phyloP scores from a whole-genome alignment of 352 stramenopile species.

The Phytopythium ostracodes region DNA sequence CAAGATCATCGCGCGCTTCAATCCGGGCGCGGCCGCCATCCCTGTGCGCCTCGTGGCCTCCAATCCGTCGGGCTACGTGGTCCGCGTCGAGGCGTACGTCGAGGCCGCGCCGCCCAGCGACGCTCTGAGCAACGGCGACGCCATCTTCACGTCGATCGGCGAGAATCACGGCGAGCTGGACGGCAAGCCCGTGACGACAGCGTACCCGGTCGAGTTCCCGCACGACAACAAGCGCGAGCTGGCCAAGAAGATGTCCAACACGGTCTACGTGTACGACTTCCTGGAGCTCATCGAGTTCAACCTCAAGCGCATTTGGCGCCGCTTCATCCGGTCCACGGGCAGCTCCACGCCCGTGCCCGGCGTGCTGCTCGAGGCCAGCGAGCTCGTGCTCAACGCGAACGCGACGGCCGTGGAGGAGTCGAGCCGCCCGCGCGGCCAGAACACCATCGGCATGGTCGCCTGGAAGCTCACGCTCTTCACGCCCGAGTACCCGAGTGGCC shows the following conservation, averaged over 20 bases:
- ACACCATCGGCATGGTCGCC: slow-evolving; percentile 99
- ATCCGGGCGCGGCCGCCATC: slow-evolving; percentile 91
- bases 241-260: slow-evolving; percentile 94
- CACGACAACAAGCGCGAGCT: slow-evolving; percentile 94
- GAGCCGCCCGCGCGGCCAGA: slow-evolving; percentile 89
- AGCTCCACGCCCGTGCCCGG: slow-evolving; percentile 78
- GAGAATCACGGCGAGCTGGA: slow-evolving; percentile 92
- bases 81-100: slow-evolving; percentile 99
- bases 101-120: slow-evolving; percentile 89
- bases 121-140: slow-evolving; percentile 63
- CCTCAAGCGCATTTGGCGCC: slow-evolving; percentile 92
- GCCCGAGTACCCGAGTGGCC: slow-evolving; percentile 94
- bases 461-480: slow-evolving; percentile 98
- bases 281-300: slow-evolving; percentile 97
- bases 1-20: slow-evolving; percentile 94
- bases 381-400: slow-evolving; percentile 91
- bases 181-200: slow-evolving; percentile 91
- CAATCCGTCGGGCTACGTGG: slow-evolving; percentile 98
- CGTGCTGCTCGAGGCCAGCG: slow-evolving; percentile 91
- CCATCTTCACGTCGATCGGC: slow-evolving; percentile 90
- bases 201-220: slow-evolving; percentile 96
- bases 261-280: slow-evolving; percentile 99
- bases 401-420: slow-evolving; percentile 57
- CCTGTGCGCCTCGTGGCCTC: slow-evolving; percentile 94
- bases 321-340: slow-evolving; percentile 71